Conservation (phyloP, 352 stramenopile species). For the Globisporangium cystogenes region DNA sequence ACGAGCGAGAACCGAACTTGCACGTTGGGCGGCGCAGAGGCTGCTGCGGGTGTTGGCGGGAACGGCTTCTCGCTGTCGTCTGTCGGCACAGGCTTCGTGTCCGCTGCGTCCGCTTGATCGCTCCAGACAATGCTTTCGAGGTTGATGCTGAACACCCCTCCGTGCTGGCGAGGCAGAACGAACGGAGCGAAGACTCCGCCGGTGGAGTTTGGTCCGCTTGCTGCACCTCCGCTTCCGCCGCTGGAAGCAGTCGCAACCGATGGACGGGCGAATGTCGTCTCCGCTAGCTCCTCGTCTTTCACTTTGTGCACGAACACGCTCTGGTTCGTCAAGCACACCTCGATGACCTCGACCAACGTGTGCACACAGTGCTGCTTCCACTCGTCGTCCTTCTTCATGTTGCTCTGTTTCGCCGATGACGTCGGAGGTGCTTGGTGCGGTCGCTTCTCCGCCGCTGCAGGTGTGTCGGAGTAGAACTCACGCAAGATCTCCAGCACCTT, state of each 20-base stretch:
- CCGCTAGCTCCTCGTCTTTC: conserved; percentile 60
- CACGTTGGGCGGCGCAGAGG: conserved; percentile 34
- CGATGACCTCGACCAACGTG: conserved; percentile 65
- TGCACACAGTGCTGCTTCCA: conserved; percentile 77
- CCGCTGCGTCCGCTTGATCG: conserved; percentile 30
- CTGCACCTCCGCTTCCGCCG: neutral
- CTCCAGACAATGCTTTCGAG: conserved; percentile 82
- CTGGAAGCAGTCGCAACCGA: conserved; percentile 6
- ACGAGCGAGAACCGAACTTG: conserved; percentile 74
- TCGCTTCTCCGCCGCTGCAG: neutral
- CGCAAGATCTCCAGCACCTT: conserved; percentile 64
- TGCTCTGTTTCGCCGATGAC: conserved; percentile 6
- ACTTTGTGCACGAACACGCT: conserved; percentile 65
- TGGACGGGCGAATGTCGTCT: conserved; percentile 54
- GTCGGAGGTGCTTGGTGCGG: neutral
- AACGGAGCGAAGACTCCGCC: conserved; percentile 12
- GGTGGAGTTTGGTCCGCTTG: conserved; percentile 4
- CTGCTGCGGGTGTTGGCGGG: conserved; percentile 14
- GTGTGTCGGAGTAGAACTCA: conserved; percentile 33
- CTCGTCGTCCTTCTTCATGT: conserved; percentile 55
- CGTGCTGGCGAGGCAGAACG: conserved; percentile 29
- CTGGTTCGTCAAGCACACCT: conserved; percentile 74
- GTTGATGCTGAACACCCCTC: conserved; percentile 70
- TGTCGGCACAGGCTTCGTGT: conserved; percentile 2
- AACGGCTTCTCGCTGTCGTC: conserved; percentile 21